These are phyloP conservation scores for Heritiera fomes DNA, from an alignment of 345 rosid species.

Conservation along the genomic window DNA sequence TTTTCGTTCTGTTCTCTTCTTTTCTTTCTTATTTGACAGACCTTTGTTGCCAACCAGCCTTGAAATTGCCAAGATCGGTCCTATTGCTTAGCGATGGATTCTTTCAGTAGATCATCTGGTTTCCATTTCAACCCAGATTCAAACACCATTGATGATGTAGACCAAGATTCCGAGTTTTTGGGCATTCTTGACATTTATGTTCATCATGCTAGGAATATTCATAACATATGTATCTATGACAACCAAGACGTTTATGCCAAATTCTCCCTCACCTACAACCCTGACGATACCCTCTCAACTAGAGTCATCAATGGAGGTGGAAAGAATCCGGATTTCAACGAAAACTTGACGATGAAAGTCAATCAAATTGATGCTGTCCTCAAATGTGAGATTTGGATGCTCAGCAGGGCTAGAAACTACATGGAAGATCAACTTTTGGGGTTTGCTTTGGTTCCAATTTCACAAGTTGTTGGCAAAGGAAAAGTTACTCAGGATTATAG, in stretches of 20 bases:
- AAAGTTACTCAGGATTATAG: conserved; percentile 66
- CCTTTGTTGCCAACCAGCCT: background rate
- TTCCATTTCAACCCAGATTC: conserved; percentile 42
- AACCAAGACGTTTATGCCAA: conserved; percentile 96
- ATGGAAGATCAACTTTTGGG: conserved; percentile 98
- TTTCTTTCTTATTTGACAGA: conserved; percentile 12
- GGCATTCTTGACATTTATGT: conserved; percentile 74
- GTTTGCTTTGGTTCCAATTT: conserved; percentile 70
- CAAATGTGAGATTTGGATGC: conserved; percentile 98
- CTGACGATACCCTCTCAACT: conserved; percentile 83
- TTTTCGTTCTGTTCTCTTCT: background rate
- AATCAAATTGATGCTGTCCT: conserved; percentile 68
- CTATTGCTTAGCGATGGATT: conserved; percentile 40
- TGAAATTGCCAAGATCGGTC: conserved; percentile 10
- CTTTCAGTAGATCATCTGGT: conserved; percentile 50
- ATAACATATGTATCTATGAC: conserved; percentile 94
- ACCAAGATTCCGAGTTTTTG: conserved; percentile 44
- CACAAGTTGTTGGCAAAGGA: conserved; percentile 68
- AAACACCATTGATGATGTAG: conserved; percentile 31
- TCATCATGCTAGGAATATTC: conserved; percentile 92
- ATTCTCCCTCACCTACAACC: conserved; percentile 87
- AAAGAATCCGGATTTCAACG: conserved; percentile 84
- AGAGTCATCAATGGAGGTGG: conserved; percentile 79
- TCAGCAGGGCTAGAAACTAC: conserved; percentile 75
- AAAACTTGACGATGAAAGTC: conserved; percentile 55